Evolutionary conservation across 1,284 basidiomycete species (phyloP).

Genomic region (Fomes fomentarius): DNA sequence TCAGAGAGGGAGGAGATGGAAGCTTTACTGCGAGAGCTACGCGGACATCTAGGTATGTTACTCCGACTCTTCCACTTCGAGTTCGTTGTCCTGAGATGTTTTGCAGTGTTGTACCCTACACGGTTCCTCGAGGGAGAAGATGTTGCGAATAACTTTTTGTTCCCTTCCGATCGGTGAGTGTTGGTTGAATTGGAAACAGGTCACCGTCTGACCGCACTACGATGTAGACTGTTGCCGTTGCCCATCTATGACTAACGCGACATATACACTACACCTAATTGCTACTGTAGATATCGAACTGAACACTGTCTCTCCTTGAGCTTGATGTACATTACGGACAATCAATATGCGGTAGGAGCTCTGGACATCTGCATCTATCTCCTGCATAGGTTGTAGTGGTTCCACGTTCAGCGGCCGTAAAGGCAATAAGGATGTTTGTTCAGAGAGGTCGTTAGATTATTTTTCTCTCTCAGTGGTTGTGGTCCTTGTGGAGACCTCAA

Average conservation of each 20-base stretch:
- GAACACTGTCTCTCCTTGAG: no score
- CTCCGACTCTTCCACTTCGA: background rate
- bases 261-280: constrained; percentile 2
- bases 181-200: background rate
- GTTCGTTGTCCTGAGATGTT: background rate
- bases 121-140: constrained; percentile 89
- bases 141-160: constrained; percentile 86
- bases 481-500: no score
- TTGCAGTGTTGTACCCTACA: constrained; percentile 78
- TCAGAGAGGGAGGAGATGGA: constrained; percentile 92
- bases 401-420: no score
- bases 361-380: no score
- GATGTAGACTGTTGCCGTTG: constrained; percentile 20
- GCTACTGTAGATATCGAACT: no score
- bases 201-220: background rate
- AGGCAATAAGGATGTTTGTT: no score
- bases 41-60: constrained; percentile 79
- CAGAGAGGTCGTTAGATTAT: no score
- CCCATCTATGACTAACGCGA: constrained; percentile 27
- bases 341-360: no score
- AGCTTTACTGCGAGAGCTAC: constrained; percentile 69
- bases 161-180: constrained; percentile 79
- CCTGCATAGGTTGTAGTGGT: no score
- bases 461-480: no score
- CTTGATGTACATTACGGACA: no score